Conservation (phyloP, 768 basidiomycete species). For the Boletales sp. region DNA sequence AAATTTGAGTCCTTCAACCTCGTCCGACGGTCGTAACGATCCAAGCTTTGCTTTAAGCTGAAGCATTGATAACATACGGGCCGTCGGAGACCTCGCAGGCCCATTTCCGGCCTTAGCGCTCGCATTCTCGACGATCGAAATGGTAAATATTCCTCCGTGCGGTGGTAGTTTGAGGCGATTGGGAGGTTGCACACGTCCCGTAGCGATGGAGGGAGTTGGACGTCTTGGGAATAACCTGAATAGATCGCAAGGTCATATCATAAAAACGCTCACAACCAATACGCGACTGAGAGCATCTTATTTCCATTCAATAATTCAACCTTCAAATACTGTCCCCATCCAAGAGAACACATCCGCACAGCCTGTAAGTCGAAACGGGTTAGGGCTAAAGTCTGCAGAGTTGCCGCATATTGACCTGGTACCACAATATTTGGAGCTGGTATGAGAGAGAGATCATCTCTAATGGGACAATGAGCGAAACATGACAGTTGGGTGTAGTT, state of each 20-base stretch:
- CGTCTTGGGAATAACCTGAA: slow-evolving; percentile 31
- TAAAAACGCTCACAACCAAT: slow-evolving; percentile 72
- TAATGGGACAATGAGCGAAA: slow-evolving; percentile 26
- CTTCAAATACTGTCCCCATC: slow-evolving; percentile 78
- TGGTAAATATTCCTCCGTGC: slow-evolving; percentile 68
- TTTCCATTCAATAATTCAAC: slow-evolving; percentile 68
- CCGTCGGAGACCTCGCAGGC: slow-evolving; percentile 51
- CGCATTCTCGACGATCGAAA: slow-evolving; percentile 61
- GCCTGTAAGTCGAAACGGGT: slow-evolving; percentile 39
- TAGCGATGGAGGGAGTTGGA: slow-evolving; percentile 29
- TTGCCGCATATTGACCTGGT: slow-evolving; percentile 46
- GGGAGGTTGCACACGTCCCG: slow-evolving; percentile 28
- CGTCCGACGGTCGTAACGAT: slow-evolving; percentile 57
- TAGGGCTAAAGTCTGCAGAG: not conserved
- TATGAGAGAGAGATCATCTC: slow-evolving; percentile 92
- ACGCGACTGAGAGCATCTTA: slow-evolving; percentile 68
- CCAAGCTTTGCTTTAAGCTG: slow-evolving; percentile 64
- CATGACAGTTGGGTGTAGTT: not conserved
- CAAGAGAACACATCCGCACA: slow-evolving; percentile 72
- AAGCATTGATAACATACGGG: slow-evolving; percentile 55
- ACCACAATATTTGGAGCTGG: slow-evolving; percentile 86
- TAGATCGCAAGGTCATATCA: not conserved
- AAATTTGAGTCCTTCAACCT: slow-evolving; percentile 67
- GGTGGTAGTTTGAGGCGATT: slow-evolving; percentile 46
- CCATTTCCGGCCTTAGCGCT: slow-evolving; percentile 37